These are phyloP conservation scores for Spathaspora passalidarum DNA, from an alignment of 805 yeast species.

Conservation along the genomic window DNA sequence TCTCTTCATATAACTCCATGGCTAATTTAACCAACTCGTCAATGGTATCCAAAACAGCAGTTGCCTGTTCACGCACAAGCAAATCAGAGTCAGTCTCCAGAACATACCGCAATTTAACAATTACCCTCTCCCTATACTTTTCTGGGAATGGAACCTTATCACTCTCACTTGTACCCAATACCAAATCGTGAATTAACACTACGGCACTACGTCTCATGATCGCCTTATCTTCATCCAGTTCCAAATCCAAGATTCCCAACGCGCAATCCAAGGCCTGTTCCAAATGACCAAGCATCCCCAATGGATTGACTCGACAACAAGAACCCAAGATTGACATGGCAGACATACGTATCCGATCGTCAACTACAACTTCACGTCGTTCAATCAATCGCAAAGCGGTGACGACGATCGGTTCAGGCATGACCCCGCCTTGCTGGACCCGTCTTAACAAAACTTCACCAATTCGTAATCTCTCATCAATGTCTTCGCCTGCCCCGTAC, in stretches of 20 bases:
- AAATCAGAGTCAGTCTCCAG: conserved; percentile 51
- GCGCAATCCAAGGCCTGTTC: conserved; percentile 70
- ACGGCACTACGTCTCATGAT: conserved; percentile 74
- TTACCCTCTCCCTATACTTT: conserved; percentile 43
- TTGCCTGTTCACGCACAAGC: conserved; percentile 58
- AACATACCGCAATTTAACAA: conserved; percentile 42
- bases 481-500: conserved; percentile 31
- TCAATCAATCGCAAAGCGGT: conserved; percentile 41
- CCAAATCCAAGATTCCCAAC: conserved; percentile 69
- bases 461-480: conserved; percentile 71
- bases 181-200: conserved; percentile 60
- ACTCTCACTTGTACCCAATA: conserved; percentile 44
- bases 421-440: conserved; percentile 48
- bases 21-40: conserved; percentile 20
- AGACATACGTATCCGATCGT: conserved; percentile 73
- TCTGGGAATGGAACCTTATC: conserved; percentile 50
- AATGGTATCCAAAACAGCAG: conserved; percentile 19
- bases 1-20: conserved; percentile 7
- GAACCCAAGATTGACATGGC: conserved; percentile 82
- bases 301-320: conserved; percentile 57
- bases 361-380: conserved; percentile 31
- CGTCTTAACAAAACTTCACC: conserved; percentile 78
- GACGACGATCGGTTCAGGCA: conserved; percentile 42
- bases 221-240: conserved; percentile 39
- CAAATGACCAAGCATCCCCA: conserved; percentile 47